These are phyloP conservation scores for Claviceps pazoutovae DNA, from an alignment of 2,329 filamentous ascomycete genomes.

Conservation along the genomic window DNA sequence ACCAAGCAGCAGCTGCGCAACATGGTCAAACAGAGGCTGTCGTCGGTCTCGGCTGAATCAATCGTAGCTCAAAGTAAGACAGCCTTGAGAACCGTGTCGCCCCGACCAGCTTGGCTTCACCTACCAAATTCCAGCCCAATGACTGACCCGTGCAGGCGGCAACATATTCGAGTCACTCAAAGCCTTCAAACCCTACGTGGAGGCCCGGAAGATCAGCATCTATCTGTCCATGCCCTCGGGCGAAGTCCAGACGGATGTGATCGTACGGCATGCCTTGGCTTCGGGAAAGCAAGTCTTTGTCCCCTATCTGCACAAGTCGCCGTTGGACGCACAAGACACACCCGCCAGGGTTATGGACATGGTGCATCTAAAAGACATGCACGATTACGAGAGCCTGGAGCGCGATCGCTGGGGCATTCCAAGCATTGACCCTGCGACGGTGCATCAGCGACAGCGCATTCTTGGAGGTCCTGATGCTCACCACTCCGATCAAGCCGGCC, in stretches of 20 bases:
- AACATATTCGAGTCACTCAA: conserved; percentile 51
- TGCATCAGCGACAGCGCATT: conserved; percentile 55
- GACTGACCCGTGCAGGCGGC: conserved; percentile 37
- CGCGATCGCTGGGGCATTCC: conserved; percentile 90
- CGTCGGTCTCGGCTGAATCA: conserved; percentile 44
- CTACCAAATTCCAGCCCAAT: neutral
- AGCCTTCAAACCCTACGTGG: conserved; percentile 57
- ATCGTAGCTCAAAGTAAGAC: conserved; percentile 56
- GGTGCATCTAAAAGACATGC: conserved; percentile 59
- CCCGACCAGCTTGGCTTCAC: neutral
- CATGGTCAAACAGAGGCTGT: conserved; percentile 53
- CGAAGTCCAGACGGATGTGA: conserved; percentile 71
- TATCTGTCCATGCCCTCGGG: conserved; percentile 86
- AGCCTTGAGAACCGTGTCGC: neutral
- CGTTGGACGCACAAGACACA: conserved; percentile 30
- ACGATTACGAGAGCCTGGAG: conserved; percentile 65
- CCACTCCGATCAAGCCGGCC: conserved; percentile 29
- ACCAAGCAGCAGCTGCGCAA: conserved; percentile 66
- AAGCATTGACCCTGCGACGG: conserved; percentile 54
- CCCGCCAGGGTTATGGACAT: conserved; percentile 79
- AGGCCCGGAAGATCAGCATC: conserved; percentile 64
- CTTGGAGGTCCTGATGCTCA: conserved; percentile 46
- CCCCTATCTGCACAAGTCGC: conserved; percentile 65
- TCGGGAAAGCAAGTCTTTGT: conserved; percentile 79
- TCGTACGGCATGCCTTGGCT: conserved; percentile 67